These are phyloP conservation scores for Bipolaris zeicola DNA, from an alignment of 2,329 filamentous ascomycete species.

Conservation along the genomic window DNA sequence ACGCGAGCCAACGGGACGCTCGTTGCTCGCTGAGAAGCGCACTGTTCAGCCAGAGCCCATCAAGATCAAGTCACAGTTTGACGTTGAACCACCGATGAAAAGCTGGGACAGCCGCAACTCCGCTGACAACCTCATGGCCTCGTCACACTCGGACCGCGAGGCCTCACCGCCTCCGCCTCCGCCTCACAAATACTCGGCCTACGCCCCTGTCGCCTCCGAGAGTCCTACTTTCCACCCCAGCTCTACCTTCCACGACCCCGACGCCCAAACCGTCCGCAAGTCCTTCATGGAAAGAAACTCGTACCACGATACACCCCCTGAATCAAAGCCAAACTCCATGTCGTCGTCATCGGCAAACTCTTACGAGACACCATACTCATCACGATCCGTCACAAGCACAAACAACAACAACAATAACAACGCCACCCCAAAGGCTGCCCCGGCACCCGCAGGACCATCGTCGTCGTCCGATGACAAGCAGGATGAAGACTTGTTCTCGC, in stretches of 20 bases:
- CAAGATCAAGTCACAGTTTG: constrained; percentile 51
- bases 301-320: constrained; percentile 29
- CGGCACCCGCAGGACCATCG: constrained; percentile 23
- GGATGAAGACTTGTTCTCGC: constrained; percentile 42
- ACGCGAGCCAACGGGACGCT: constrained; percentile 35
- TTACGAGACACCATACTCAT: constrained; percentile 42
- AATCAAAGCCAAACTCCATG: constrained; percentile 31
- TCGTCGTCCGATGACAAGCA: constrained; percentile 31
- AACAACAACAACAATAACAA: constrained; percentile 32
- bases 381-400: constrained; percentile 35
- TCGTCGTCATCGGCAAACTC: constrained; percentile 41
- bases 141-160: constrained; percentile 44
- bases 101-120: constrained; percentile 61
- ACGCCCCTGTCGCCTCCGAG: constrained; percentile 42
- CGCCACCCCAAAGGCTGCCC: constrained; percentile 37
- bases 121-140: constrained; percentile 56
- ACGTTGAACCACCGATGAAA: constrained; percentile 56
- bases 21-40: constrained; percentile 44
- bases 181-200: constrained; percentile 43
- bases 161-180: constrained; percentile 42
- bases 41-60: constrained; percentile 51
- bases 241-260: constrained; percentile 35
- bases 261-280: constrained; percentile 36
- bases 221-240: constrained; percentile 37
- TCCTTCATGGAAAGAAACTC: constrained; percentile 34